These are phyloP conservation scores for Zygoascus sp. DNA, from an alignment of 1,139 yeast genomes.

Conservation along the genomic window DNA sequence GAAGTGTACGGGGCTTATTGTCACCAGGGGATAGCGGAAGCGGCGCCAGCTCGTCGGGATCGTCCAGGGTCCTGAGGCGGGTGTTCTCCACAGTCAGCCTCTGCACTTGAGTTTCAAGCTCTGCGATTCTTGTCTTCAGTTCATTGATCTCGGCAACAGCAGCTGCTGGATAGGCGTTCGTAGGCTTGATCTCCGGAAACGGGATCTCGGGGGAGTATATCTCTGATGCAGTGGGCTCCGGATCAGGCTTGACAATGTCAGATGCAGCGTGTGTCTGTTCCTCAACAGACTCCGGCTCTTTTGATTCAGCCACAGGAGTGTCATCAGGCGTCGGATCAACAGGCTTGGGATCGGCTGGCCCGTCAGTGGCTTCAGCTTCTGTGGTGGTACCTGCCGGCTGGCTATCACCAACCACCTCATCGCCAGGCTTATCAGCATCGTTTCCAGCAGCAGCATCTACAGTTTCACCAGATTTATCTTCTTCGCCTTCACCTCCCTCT, in stretches of 20 bases:
- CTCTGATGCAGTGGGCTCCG: neutral
- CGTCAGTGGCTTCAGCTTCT: constrained; percentile 18
- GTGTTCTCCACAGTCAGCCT: constrained; percentile 29
- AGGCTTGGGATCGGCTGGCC: too few species aligned
- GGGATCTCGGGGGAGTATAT: constrained; percentile 6
- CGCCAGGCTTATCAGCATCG: too few species aligned
- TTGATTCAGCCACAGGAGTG: too few species aligned
- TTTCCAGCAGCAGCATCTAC: too few species aligned
- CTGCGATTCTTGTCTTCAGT: constrained; percentile 12
- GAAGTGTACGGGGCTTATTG: constrained; percentile 11
- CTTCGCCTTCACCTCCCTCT: too few species aligned
- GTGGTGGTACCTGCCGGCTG: constrained; percentile 20
- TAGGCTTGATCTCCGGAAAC: constrained; percentile 5
- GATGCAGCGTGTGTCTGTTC: too few species aligned
- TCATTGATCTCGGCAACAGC: constrained; percentile 7
- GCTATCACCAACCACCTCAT: too few species aligned
- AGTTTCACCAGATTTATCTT: too few species aligned
- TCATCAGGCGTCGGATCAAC: too few species aligned
- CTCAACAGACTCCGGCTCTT: constrained; percentile 16
- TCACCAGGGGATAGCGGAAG: constrained; percentile 21
- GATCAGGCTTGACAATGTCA: too few species aligned
- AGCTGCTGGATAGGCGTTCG: constrained; percentile 1
- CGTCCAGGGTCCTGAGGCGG: constrained; percentile 17
- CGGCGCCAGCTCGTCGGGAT: constrained; percentile 25
- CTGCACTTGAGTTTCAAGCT: constrained; percentile 13